A percentile compares a stretch with the other conserved stretches of the same genome.
phyloP scores from a whole-genome alignment of 352 stramenopile genomes.

The Aphanomyces cochlioides region DNA sequence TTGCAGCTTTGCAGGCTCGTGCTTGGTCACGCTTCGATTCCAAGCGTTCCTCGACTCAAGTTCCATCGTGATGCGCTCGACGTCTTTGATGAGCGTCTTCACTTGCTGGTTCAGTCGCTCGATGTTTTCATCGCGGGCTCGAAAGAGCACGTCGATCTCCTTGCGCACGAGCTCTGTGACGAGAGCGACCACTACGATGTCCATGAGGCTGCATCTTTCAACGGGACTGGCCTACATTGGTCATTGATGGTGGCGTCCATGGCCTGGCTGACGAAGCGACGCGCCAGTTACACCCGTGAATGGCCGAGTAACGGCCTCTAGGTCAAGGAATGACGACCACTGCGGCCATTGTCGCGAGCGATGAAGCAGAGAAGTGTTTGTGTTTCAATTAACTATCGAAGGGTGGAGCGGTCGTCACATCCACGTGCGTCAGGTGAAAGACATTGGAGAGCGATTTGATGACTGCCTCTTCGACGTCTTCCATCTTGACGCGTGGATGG shows the following conservation, averaged over 20 bases:
- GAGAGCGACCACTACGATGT: conserved; percentile 11
- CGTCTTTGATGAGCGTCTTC: conserved; percentile 59
- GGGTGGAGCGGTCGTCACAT: conserved; percentile 12
- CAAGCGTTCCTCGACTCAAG: conserved; percentile 59
- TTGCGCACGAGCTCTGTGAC: conserved; percentile 57
- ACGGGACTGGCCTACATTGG: neutral
- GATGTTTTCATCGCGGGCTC: conserved; percentile 46
- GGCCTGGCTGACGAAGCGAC: no score
- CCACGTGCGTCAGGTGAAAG: conserved; percentile 57
- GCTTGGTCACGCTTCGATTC: conserved; percentile 58
- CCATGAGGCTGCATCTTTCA: neutral
- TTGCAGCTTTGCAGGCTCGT: conserved; percentile 32
- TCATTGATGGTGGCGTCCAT: conserved; percentile 7
- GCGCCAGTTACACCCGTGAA: no score
- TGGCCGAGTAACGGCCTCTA: no score
- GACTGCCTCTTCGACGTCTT: conserved; percentile 60
- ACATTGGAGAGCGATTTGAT: conserved; percentile 62
- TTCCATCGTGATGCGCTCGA: conserved; percentile 58
- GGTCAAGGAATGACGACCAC: no score
- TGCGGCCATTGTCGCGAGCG: no score
- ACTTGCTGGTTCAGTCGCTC: conserved; percentile 66
- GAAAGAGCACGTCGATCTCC: conserved; percentile 59
- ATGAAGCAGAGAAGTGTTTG: no score
- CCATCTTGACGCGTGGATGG: conserved; percentile 45
- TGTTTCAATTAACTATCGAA: neutral